These are phyloP conservation scores for Ceratonia siliqua DNA, from an alignment of 306 rosid species.

Conservation along the genomic window DNA sequence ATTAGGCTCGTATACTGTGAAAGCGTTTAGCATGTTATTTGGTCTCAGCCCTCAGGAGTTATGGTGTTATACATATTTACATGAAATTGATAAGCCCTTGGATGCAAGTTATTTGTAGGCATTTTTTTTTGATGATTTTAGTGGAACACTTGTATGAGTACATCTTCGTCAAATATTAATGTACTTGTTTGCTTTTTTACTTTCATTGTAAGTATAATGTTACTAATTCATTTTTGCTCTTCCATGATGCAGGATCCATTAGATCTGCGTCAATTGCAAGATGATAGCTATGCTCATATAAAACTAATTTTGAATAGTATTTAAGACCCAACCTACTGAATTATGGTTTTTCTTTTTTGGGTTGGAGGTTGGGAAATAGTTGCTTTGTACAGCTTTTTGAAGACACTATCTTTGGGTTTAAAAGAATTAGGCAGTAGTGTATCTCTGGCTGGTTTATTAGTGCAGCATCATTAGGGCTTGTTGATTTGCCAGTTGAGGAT, in stretches of 20 bases:
- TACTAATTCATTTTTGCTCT: conserved; percentile 16
- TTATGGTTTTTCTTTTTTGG: neutral
- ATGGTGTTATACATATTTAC: neutral
- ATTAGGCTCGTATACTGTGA: neutral
- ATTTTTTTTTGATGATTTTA: neutral
- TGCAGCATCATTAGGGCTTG: conserved; percentile 6
- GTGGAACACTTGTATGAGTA: neutral
- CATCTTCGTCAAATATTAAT: neutral
- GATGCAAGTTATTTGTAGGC: neutral
- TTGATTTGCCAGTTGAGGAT: neutral
- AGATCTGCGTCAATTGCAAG: conserved; percentile 31
- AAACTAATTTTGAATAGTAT: conserved; percentile 15
- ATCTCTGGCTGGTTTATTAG: neutral
- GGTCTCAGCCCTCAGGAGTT: neutral
- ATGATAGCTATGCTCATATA: conserved; percentile 6
- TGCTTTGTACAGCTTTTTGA: conserved; percentile 28
- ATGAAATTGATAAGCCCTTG: neutral
- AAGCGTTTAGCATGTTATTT: neutral
- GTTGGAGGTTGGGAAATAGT: conserved; percentile 7
- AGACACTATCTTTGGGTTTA: neutral
- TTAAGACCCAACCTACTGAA: conserved; percentile 3
- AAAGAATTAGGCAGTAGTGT: conserved; percentile 16
- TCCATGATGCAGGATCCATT: conserved; percentile 40
- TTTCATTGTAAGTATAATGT: neutral
- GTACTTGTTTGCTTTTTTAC: neutral